Evolutionary conservation across 2,329 filamentous ascomycete species (phyloP).

Genomic region (Bimuria novae-zelandiae): DNA sequence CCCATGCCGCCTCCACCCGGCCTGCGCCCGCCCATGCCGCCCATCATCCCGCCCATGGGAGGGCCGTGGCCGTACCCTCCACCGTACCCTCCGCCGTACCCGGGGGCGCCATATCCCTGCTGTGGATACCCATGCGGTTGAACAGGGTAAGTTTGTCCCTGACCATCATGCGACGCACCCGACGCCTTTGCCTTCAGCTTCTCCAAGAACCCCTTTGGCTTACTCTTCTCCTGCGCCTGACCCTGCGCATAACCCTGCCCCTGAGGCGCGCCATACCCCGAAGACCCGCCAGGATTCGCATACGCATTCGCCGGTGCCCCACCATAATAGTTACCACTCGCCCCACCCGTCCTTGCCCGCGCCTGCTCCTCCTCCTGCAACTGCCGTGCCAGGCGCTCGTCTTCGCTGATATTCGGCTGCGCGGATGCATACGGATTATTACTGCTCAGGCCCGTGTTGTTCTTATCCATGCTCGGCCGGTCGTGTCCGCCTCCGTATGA

Average conservation of each 20-base stretch:
- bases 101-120: slow-evolving; percentile 22
- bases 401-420: slow-evolving; percentile 58
- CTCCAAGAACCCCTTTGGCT: slow-evolving; percentile 54
- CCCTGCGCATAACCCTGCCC: slow-evolving; percentile 10
- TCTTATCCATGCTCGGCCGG: slow-evolving; percentile 50
- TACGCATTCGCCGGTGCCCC: neutral
- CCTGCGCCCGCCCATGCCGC: slow-evolving; percentile 42
- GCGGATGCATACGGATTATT: slow-evolving; percentile 71
- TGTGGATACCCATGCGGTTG: slow-evolving; percentile 28
- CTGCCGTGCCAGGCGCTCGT: slow-evolving; percentile 74
- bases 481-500: slow-evolving; percentile 60
- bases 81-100: neutral
- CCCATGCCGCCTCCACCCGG: slow-evolving; percentile 58
- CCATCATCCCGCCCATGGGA: slow-evolving; percentile 19
- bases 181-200: slow-evolving; percentile 57
- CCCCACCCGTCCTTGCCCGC: slow-evolving; percentile 46
- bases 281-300: slow-evolving; percentile 29
- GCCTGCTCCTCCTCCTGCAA: slow-evolving; percentile 85
- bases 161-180: slow-evolving; percentile 29
- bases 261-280: neutral
- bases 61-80: slow-evolving; percentile 20
- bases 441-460: slow-evolving; percentile 44
- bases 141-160: slow-evolving; percentile 37
- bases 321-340: neutral
- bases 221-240: slow-evolving; percentile 38